Percentiles rank a stretch among this genome's conserved stretches.
Conservation (phyloP, 2,329 filamentous ascomycete genomes). For the Hyphodiscus sp. region DNA sequence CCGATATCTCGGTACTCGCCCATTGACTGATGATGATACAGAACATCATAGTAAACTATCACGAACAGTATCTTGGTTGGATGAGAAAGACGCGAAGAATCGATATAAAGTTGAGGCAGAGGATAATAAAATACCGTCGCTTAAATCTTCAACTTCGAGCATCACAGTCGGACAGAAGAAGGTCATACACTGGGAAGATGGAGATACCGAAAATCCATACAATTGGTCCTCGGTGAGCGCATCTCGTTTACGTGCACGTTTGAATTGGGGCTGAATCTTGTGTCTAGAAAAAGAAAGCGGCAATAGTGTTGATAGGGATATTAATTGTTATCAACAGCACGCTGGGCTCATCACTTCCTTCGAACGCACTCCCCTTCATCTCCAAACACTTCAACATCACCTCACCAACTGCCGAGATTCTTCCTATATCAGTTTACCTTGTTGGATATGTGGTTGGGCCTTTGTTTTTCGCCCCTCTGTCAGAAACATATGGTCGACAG, state of each 20-base stretch:
- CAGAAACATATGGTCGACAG: constrained; percentile 56
- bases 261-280: neutral
- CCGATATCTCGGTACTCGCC: neutral
- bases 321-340: constrained; percentile 61
- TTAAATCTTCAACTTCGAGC: constrained; percentile 21
- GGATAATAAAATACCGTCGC: constrained; percentile 30
- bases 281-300: constrained; percentile 45
- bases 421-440: constrained; percentile 59
- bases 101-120: constrained; percentile 38
- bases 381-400: constrained; percentile 50
- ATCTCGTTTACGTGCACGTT: neutral
- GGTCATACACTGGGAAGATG: constrained; percentile 24
- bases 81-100: constrained; percentile 36
- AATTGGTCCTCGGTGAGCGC: constrained; percentile 21
- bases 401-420: constrained; percentile 31
- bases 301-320: constrained; percentile 49
- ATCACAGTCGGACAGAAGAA: constrained; percentile 12
- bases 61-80: constrained; percentile 24
- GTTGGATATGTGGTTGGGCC: constrained; percentile 54
- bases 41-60: constrained; percentile 13
- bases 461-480: constrained; percentile 57
- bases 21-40: constrained; percentile 1
- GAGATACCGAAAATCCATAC: constrained; percentile 27
- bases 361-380: constrained; percentile 55
- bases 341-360: constrained; percentile 57